These are phyloP conservation scores for Paragyromitra xinjiangensis DNA, from an alignment of 495 filamentous ascomycete genomes.

Conservation along the genomic window DNA sequence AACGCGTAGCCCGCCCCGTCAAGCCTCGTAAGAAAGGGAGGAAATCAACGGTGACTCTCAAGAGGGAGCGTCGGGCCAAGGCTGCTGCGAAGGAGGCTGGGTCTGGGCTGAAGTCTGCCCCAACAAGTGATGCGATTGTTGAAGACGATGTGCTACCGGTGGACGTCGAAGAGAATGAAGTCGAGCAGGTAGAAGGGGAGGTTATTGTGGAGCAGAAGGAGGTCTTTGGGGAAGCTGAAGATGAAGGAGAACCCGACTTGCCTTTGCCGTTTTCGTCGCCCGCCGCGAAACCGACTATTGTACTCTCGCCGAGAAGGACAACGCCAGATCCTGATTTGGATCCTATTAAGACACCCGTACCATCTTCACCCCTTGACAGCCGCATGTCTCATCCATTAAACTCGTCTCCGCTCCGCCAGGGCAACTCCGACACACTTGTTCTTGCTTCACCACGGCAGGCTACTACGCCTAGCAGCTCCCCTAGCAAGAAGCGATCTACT, in stretches of 20 bases:
- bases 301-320: constrained; percentile 39
- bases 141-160: neutral
- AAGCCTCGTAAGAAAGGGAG: constrained; percentile 17
- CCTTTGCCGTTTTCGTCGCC: constrained; percentile 32
- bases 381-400: constrained; percentile 38
- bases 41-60: neutral
- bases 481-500: constrained; percentile 39
- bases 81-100: constrained; percentile 3
- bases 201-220: neutral
- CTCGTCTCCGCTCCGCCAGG: constrained; percentile 41
- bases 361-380: constrained; percentile 31
- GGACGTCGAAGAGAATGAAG: neutral
- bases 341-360: constrained; percentile 43
- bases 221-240: neutral
- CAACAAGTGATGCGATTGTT: neutral
- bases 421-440: constrained; percentile 27
- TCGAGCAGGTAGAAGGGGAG: neutral
- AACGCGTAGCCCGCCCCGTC: neutral
- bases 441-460: constrained; percentile 34
- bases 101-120: neutral
- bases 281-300: constrained; percentile 26
- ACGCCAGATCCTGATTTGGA: constrained; percentile 46
- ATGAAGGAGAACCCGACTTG: constrained; percentile 37
- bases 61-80: constrained; percentile 17
- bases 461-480: constrained; percentile 36